phyloP scores from a whole-genome alignment of 2,329 filamentous ascomycete genomes.

The Talaromyces sp. region DNA sequence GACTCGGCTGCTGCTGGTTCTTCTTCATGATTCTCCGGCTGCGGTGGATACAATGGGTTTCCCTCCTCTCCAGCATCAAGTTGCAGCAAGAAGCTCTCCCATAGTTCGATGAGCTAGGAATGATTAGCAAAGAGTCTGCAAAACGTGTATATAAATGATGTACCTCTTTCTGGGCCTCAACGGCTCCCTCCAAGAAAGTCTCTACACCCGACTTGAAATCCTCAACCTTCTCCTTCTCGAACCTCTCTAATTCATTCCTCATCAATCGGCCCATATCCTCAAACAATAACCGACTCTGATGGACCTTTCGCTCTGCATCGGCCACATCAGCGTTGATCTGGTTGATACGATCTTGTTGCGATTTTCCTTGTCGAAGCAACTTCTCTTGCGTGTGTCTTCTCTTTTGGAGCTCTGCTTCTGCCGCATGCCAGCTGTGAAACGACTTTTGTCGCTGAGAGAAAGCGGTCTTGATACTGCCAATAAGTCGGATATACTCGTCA shows the following conservation, averaged over 20 bases:
- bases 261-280: slow-evolving; percentile 97
- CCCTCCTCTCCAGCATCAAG: slow-evolving; percentile 89
- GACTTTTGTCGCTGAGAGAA: slow-evolving; percentile 92
- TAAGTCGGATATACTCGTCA: slow-evolving; percentile 95
- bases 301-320: slow-evolving; percentile 90
- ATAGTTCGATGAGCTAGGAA: slow-evolving; percentile 78
- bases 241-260: slow-evolving; percentile 85
- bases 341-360: slow-evolving; percentile 90
- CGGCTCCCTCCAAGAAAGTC: slow-evolving; percentile 93
- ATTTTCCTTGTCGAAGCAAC: slow-evolving; percentile 87
- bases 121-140: slow-evolving; percentile 12
- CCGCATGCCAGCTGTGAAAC: slow-evolving; percentile 88
- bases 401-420: slow-evolving; percentile 87
- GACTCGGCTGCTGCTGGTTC: slow-evolving; percentile 7
- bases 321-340: slow-evolving; percentile 89
- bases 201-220: slow-evolving; percentile 98
- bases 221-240: slow-evolving; percentile 96
- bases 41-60: slow-evolving; percentile 44
- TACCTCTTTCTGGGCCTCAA: slow-evolving; percentile 98
- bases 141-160: slow-evolving; percentile 29
- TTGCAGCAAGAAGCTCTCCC: slow-evolving; percentile 97
- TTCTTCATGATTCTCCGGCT: slow-evolving; percentile 17
- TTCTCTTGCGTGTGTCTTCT: slow-evolving; percentile 88
- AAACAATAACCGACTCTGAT: slow-evolving; percentile 84
- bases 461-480: slow-evolving; percentile 89